A percentile compares a stretch with the other conserved stretches of the same genome.
Conservation (phyloP, 345 rosid genomes). For the Hibiscus syriacus region DNA sequence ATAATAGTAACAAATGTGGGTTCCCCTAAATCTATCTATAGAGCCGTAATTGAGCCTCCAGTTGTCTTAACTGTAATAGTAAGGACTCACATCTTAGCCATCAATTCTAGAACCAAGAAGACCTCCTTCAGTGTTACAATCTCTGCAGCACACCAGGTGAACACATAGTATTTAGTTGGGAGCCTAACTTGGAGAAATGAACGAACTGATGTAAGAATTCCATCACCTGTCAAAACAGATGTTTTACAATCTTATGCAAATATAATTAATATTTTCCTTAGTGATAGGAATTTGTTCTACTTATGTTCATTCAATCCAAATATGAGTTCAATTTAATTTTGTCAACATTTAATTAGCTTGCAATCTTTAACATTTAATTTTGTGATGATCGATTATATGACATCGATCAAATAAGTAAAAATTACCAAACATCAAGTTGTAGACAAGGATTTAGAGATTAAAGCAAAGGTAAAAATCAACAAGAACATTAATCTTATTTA, state of each 20-base stretch:
- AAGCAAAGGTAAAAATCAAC: too few relatives aligned
- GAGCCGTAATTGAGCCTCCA: slow-evolving; percentile 21
- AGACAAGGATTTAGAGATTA: too few relatives aligned
- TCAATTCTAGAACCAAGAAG: slow-evolving; percentile 3
- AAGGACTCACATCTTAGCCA: slow-evolving; percentile 17
- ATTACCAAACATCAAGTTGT: too few relatives aligned
- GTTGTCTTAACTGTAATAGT: slow-evolving; percentile 23
- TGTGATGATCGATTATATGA: too few relatives aligned
- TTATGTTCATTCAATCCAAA: too few relatives aligned
- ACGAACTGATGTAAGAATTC: slow-evolving; percentile 27
- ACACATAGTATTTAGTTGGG: slow-evolving; percentile 33
- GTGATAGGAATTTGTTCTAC: too few relatives aligned
- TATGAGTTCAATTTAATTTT: too few relatives aligned
- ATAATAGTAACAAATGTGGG: slow-evolving; percentile 3
- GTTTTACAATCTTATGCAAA: slow-evolving; percentile 10
- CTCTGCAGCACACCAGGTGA: slow-evolving; percentile 16
- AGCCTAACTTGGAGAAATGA: slow-evolving; percentile 41
- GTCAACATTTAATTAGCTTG: too few relatives aligned
- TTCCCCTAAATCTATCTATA: background rate
- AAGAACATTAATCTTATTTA: too few relatives aligned
- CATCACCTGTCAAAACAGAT: slow-evolving; percentile 35
- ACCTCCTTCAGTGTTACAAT: slow-evolving; percentile 19
- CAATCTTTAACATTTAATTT: background rate
- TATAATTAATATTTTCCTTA: too few relatives aligned
- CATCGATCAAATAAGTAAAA: too few relatives aligned